phyloP scores from a whole-genome alignment of 2,329 filamentous ascomycete genomes.

The Neodidymelliopsis sp. region DNA sequence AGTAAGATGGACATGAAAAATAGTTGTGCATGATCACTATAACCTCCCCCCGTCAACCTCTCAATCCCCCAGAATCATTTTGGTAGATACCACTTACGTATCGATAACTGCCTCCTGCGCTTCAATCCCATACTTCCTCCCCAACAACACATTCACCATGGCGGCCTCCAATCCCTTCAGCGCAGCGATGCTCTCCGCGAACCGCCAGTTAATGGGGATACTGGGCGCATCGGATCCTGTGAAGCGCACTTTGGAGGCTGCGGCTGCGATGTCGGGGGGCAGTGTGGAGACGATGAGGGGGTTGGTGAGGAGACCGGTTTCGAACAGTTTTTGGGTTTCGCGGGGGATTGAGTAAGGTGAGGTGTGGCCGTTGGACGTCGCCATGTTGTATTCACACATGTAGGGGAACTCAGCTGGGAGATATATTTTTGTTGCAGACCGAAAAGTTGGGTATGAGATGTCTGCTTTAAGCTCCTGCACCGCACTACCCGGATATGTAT shows the following conservation, averaged over 20 bases:
- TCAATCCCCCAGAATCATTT: too few relatives aligned
- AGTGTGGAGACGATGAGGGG: constrained; percentile 49
- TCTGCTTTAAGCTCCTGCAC: not conserved
- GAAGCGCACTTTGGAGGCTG: constrained; percentile 50
- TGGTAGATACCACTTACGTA: constrained; percentile 46
- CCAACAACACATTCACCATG: constrained; percentile 55
- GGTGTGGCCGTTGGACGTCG: constrained; percentile 1
- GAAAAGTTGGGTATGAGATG: too few relatives aligned
- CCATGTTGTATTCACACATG: constrained; percentile 7
- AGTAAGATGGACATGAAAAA: constrained; percentile 54
- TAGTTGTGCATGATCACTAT: constrained; percentile 53
- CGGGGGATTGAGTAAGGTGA: constrained; percentile 43
- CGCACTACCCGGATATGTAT: not conserved
- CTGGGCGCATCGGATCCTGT: constrained; percentile 54
- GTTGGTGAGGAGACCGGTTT: constrained; percentile 55
- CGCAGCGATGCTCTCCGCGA: constrained; percentile 61
- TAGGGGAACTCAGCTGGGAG: too few relatives aligned
- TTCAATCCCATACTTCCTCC: constrained; percentile 55
- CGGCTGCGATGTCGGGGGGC: constrained; percentile 48
- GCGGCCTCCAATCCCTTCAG: constrained; percentile 60
- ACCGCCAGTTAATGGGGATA: constrained; percentile 64
- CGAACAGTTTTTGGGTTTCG: constrained; percentile 33
- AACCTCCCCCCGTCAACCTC: too few relatives aligned
- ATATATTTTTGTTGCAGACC: too few relatives aligned
- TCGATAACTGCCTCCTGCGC: constrained; percentile 56